These are phyloP conservation scores for Candida piceae DNA, from an alignment of 805 yeast species.

Conservation along the genomic window DNA sequence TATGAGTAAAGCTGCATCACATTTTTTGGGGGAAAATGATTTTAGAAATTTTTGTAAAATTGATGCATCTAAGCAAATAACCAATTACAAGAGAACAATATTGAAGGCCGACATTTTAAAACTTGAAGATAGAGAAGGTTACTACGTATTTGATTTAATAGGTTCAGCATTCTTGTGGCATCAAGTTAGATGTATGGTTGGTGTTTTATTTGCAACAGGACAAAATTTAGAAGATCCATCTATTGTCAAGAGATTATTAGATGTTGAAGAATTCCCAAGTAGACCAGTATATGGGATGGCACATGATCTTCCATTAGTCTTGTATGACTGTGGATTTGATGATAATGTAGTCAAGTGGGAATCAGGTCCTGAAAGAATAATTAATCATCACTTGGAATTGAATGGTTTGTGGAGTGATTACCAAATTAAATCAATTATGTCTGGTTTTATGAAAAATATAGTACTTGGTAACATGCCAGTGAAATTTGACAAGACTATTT, in stretches of 20 bases:
- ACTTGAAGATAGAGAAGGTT: slow-evolving; percentile 27
- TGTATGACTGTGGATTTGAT: slow-evolving; percentile 79
- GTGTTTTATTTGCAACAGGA: slow-evolving; percentile 73
- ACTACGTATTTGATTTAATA: slow-evolving; percentile 66
- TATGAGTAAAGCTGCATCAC: slow-evolving; percentile 66
- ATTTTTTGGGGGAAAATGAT: slow-evolving; percentile 73
- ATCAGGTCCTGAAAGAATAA: slow-evolving; percentile 28
- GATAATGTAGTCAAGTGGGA: slow-evolving; percentile 58
- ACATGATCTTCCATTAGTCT: slow-evolving; percentile 76
- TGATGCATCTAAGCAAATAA: slow-evolving; percentile 90
- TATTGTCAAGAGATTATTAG: slow-evolving; percentile 53
- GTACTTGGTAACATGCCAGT: slow-evolving; percentile 29
- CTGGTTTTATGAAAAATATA: slow-evolving; percentile 42
- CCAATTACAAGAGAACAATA: slow-evolving; percentile 67
- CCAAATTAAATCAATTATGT: slow-evolving; percentile 50
- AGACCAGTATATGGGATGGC: slow-evolving; percentile 88
- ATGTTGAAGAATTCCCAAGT: slow-evolving; percentile 49
- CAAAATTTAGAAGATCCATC: slow-evolving; percentile 63
- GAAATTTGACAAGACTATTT: slow-evolving; percentile 5
- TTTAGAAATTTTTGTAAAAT: slow-evolving; percentile 92
- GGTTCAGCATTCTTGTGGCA: slow-evolving; percentile 97
- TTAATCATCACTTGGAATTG: slow-evolving; percentile 39
- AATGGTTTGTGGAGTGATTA: slow-evolving; percentile 51
- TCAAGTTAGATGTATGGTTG: slow-evolving; percentile 95
- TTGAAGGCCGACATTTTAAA: slow-evolving; percentile 28